Percentiles rank a stretch among this genome's conserved stretches.
Conservation (phyloP, 163 green algal genomes). For the Scenedesmus sp. region DNA sequence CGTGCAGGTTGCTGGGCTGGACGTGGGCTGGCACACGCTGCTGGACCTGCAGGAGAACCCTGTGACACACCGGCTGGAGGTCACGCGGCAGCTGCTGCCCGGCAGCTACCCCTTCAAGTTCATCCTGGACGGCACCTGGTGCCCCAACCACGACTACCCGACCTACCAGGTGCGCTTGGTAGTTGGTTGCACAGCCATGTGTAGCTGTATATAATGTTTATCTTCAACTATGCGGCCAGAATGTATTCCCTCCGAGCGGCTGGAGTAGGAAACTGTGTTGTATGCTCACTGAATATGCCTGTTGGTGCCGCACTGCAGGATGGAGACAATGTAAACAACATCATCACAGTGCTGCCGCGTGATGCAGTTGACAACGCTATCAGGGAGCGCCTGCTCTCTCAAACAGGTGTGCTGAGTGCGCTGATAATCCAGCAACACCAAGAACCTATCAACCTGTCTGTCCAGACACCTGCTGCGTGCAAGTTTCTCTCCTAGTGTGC, state of each 20-base stretch:
- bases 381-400: slow-evolving; percentile 51
- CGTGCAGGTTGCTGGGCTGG: slow-evolving; percentile 86
- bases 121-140: slow-evolving; percentile 91
- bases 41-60: slow-evolving; percentile 73
- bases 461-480: background rate
- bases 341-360: slow-evolving; percentile 74
- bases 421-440: background rate
- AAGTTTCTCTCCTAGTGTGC: background rate
- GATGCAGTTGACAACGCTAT: background rate
- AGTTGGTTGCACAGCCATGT: background rate
- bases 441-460: background rate
- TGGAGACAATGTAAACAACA: slow-evolving; percentile 90
- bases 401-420: slow-evolving; percentile 17
- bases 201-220: background rate
- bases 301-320: slow-evolving; percentile 57
- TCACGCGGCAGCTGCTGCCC: slow-evolving; percentile 66
- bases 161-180: slow-evolving; percentile 58
- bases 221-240: no score
- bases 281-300: background rate
- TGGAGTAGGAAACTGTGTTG: no score
- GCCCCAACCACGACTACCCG: slow-evolving; percentile 83
- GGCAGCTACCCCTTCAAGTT: slow-evolving; percentile 87
- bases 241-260: no score
- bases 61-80: slow-evolving; percentile 55
- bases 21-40: slow-evolving; percentile 91